Evolutionary conservation across 2,329 filamentous ascomycete species (phyloP).

Genomic region (Hypoxylon sp.): DNA sequence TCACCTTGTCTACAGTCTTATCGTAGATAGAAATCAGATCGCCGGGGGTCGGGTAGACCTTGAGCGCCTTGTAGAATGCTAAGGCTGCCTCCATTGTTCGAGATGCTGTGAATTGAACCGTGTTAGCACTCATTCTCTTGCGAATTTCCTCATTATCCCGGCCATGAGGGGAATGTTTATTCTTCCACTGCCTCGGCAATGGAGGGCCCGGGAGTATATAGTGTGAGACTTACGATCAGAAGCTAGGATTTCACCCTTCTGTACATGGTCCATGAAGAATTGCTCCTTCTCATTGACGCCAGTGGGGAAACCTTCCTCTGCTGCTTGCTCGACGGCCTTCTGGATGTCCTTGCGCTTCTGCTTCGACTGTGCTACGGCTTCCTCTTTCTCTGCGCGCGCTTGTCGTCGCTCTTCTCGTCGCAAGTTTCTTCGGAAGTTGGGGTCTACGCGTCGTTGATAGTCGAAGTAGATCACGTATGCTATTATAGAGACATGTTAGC

Average conservation of each 20-base stretch:
- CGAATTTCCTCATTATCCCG: neutral
- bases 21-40: slow-evolving; percentile 98
- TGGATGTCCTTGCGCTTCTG: slow-evolving; percentile 82
- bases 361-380: slow-evolving; percentile 74
- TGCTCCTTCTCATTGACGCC: slow-evolving; percentile 94
- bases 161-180: neutral
- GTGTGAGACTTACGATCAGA: slow-evolving; percentile 77
- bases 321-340: slow-evolving; percentile 81
- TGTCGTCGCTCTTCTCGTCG: slow-evolving; percentile 83
- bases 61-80: slow-evolving; percentile 97
- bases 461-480: slow-evolving; percentile 79
- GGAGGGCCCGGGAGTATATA: neutral
- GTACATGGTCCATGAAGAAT: slow-evolving; percentile 97
- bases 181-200: neutral
- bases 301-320: slow-evolving; percentile 90
- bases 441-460: slow-evolving; percentile 73
- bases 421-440: slow-evolving; percentile 76
- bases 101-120: slow-evolving; percentile 64
- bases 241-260: slow-evolving; percentile 86
- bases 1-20: slow-evolving; percentile 96
- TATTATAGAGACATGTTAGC: slow-evolving; percentile 51
- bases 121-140: slow-evolving; percentile 34
- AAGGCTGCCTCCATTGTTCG: slow-evolving; percentile 86
- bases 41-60: slow-evolving; percentile 94
- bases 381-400: slow-evolving; percentile 79